Percentiles rank a stretch among this genome's conserved stretches.
Conservation (phyloP, 75 land plant genomes). For the Pinus tabuliformis region DNA sequence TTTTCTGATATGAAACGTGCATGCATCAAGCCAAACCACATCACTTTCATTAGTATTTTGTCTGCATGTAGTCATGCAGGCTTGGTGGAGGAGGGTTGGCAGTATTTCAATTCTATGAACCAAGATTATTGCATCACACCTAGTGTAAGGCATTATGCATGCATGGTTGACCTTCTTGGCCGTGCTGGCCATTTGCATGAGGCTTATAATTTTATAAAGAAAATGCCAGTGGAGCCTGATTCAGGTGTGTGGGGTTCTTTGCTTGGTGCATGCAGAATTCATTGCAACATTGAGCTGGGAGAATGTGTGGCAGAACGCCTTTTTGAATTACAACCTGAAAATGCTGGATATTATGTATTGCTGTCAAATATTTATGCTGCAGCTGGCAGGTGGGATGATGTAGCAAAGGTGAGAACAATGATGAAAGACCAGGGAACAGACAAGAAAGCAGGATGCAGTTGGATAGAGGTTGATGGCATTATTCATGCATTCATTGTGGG, state of each 20-base stretch:
- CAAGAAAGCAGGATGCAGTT: too few relatives aligned
- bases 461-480: too few relatives aligned
- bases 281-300: constrained; percentile 28
- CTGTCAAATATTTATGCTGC: too few relatives aligned
- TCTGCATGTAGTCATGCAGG: constrained; percentile 34
- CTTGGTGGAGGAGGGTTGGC: constrained; percentile 18
- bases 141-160: constrained; percentile 33
- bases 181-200: constrained; percentile 37
- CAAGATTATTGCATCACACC: constrained; percentile 19
- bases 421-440: too few relatives aligned
- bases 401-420: too few relatives aligned
- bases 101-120: constrained; percentile 28
- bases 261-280: constrained; percentile 38
- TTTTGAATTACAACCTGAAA: too few relatives aligned
- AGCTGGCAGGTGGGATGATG: too few relatives aligned
- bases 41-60: constrained; percentile 33
- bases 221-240: constrained; percentile 40
- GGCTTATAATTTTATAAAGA: constrained; percentile 33
- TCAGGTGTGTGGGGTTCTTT: constrained; percentile 33
- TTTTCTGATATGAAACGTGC: constrained; percentile 22
- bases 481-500: too few relatives aligned
- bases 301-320: constrained; percentile 7
- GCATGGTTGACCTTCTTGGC: constrained; percentile 40
- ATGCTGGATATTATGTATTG: too few relatives aligned
- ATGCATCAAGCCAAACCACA: constrained; percentile 12